Base-by-base conservation (phyloP, 495 filamentous ascomycete species). In the Penicillium psychrofluorescens region DNA sequence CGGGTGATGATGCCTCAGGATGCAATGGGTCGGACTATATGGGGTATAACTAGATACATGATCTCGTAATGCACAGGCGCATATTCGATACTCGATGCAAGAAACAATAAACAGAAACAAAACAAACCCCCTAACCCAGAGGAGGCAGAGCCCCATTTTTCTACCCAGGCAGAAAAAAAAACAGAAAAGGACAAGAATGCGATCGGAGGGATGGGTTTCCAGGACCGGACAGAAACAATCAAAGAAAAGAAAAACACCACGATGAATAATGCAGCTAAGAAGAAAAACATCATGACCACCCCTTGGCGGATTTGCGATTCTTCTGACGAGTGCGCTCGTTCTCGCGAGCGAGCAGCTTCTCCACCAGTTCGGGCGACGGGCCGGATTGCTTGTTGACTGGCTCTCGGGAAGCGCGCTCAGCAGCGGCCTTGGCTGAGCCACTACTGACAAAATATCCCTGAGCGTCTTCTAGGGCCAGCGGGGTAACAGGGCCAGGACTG, bases 401-500 rank as follows among this genome's bases (percentile, higher is more conserved):
- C 14, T 63, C 64, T 15, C 57, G 58, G 9, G 58, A 41, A 29
- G 38, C 48, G 6, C 49, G 49, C 11, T 51, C 54, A 7, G 53
- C 49, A 5, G 49, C 49, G 36, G 38, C 40, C 36, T 44, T 55
- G 27, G 52, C 41, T 29, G 58, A 50, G 8, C 74, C 68, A 5
- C 67, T 61, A 34, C 68, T 61, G 10, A 84, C 51, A 32, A 81
- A 84, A 33, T 75, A 70, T 32, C 70, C 67, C 22, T 22, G 22
- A 4, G 22, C 22, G 7, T 68, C 52, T 7, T 88, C 85, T 28
- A 92, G 60, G 3, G 77, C 76, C 58, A 92, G 72, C 0, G 87
- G 86, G 2, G 87, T 90, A 33, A 90, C 84, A 0, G 85, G 84
- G 0, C 85, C 85, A 1, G 86, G 85, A 36, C 83, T 87, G n/a